Base-by-base conservation (phyloP, 352 stramenopile genomes). In the Pythium volutum region DNA sequence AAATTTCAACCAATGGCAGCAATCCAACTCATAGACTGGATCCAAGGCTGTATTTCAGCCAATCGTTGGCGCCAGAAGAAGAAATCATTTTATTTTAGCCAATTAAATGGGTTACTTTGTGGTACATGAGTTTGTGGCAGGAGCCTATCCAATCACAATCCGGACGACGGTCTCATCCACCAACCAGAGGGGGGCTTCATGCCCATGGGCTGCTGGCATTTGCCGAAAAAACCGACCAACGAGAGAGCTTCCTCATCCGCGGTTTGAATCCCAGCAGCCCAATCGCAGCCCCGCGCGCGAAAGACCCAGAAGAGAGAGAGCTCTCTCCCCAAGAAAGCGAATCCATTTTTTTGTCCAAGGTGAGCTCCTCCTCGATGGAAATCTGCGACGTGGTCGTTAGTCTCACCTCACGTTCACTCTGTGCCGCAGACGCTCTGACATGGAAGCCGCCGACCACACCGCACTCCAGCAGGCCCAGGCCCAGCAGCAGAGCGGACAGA, bases 201-300 rank as follows among this genome's bases (percentile, higher is more conserved):
- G 20, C 29, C 39, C 29, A 54, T 57, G 51, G 26, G 58, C 52
- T 46, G 58, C 52, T 51, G 41, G 65, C 73, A 81, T 78, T 81
- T 75, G 70, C 68, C 57, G 64, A 70, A 70, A 76, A 76, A 72
- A 66, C 60, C 33, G 60, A 66, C 71, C 73, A 77, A 69, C 70
- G 63, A 78, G 74, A 58, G 64, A 63, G 57, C 66, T 63, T n/a
- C 42, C 42, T 36, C 2, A n/a, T 16, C n/a, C 5, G 15, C 46
- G 27, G 42, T 71, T 71, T 71, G 64, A 71, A 71, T 53, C 31
- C 31, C 46, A 27, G 20, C 55, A 64, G 63, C 45, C 64, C 59
- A 75, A 72, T 58, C 66, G 55, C 55, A 67, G 50, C 33, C n/a
- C 50, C 27, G 34, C n/a, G 39, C 22, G 51, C 46, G 46, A 53